Evolutionary conservation across 2,329 filamentous ascomycete genomes (phyloP).

Genomic region (Blumeria graminis): DNA sequence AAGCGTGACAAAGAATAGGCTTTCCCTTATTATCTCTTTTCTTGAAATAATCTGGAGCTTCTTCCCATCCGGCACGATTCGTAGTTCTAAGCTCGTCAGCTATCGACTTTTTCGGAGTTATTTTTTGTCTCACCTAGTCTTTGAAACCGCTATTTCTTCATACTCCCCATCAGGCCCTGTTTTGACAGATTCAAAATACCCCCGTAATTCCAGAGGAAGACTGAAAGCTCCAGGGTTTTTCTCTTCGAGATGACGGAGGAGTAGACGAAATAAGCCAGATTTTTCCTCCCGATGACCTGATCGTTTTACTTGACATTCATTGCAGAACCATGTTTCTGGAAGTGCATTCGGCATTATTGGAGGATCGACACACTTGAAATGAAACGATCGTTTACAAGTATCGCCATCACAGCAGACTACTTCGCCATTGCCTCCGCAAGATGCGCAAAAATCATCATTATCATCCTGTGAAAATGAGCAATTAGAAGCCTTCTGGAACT

Average conservation of each 20-base stretch:
- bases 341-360: slow-evolving; percentile 31
- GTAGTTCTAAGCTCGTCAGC: slow-evolving; percentile 14
- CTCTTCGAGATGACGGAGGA: slow-evolving; percentile 40
- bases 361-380: slow-evolving; percentile 71
- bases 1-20: slow-evolving; percentile 53
- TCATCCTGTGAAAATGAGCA: slow-evolving; percentile 26
- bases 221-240: slow-evolving; percentile 49
- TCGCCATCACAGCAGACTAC: slow-evolving; percentile 92
- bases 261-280: slow-evolving; percentile 30
- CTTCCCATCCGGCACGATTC: slow-evolving; percentile 27
- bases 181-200: slow-evolving; percentile 56
- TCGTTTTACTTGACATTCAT: slow-evolving; percentile 34
- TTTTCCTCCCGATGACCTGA: slow-evolving; percentile 15
- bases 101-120: not conserved
- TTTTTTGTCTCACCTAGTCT: slow-evolving; percentile 30
- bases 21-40: slow-evolving; percentile 49
- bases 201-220: slow-evolving; percentile 46
- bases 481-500: slow-evolving; percentile 5
- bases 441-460: slow-evolving; percentile 75
- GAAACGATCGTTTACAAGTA: slow-evolving; percentile 71
- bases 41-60: slow-evolving; percentile 40
- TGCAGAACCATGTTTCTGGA: slow-evolving; percentile 69
- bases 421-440: slow-evolving; percentile 62
- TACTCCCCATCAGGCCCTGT: slow-evolving; percentile 61
- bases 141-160: slow-evolving; percentile 35